Conservation (phyloP, 352 stramenopile species). For the Saprolegnia parasitica region DNA sequence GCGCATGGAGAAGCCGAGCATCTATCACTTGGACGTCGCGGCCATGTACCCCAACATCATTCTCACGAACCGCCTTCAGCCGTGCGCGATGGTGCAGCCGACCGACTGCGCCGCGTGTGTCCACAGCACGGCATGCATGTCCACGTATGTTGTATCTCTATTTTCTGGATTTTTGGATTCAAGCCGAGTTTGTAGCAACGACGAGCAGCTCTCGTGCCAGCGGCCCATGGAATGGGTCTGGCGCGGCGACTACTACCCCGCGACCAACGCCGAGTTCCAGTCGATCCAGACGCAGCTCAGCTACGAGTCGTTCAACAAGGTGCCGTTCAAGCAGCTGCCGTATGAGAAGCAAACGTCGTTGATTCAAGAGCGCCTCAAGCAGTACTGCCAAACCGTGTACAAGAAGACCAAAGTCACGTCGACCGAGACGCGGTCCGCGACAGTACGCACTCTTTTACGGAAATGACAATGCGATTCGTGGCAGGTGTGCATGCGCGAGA, state of each 20-base stretch:
- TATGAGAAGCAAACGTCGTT: conserved; percentile 58
- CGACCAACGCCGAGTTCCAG: conserved; percentile 93
- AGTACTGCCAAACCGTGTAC: conserved; percentile 97
- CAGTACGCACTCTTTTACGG: conserved; percentile 44
- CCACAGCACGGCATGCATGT: conserved; percentile 83
- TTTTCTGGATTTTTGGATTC: background rate
- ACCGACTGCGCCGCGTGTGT: conserved; percentile 94
- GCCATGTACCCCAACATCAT: conserved; percentile 99
- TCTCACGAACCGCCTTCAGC: conserved; percentile 98
- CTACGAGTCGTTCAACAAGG: conserved; percentile 69
- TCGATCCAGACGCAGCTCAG: conserved; percentile 94
- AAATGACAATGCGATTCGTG: background rate
- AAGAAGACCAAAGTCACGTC: conserved; percentile 96
- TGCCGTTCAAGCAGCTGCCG: conserved; percentile 58
- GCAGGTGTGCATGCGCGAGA: conserved; percentile 97
- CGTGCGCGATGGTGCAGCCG: conserved; percentile 94
- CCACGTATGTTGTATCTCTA: conserved; percentile 30
- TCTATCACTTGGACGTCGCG: conserved; percentile 99
- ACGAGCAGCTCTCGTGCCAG: conserved; percentile 91
- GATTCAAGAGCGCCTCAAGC: conserved; percentile 78
- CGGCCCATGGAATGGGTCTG: conserved; percentile 98
- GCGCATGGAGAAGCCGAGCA: conserved; percentile 89
- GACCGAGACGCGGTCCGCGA: conserved; percentile 91
- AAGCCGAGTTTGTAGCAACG: conserved; percentile 66
- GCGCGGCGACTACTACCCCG: conserved; percentile 95